Evolutionary conservation across 75 land plant species (phyloP), one percentile per base, ranked within the genome.

Genomic region (Isoetes taiwanensis): DNA sequence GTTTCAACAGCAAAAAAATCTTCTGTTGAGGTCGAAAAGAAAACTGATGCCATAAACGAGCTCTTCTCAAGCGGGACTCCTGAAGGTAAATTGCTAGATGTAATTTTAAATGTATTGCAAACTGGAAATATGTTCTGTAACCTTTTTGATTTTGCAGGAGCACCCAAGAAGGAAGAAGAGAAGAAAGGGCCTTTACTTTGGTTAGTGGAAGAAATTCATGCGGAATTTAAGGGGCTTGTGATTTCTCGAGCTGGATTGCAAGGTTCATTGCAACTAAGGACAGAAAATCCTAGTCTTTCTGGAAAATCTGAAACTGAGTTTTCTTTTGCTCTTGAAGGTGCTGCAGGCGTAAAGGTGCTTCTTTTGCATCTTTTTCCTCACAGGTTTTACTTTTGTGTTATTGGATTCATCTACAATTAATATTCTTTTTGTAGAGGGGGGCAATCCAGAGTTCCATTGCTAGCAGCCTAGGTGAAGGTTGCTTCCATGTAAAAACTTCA

Each of bases 401-500:
- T 11, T 17, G 17, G 16, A 48, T 9, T 11, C 52, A 48, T 30
- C 6, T 32, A 17, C 5, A 14, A 8, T 9, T 24, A 33, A 63
- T 11, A 40, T 43, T 48, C 19, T 24, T 14, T 20, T 14, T 63
- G 64, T 53, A 65, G 69, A 65, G 80, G 32, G 81, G 73, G 40
- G 78, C 73, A 11, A 55, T 89, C 73, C 62, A 69, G 38, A 62
- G 61, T 55, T 57, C 85, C 10, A 21, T 58, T 16, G 74, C 85
- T 20, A 83, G 94, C 53, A 83, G 83, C 43, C 64, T 91, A 2
- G 89, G 88, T 2, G 76, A 78, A 63, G 96, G 96, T 16, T 57
- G 83, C 64, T 91, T 86, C 54, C 95, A 91, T 59, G 80, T 91
- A 10, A 68, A 85, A 16, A 75, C 85, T 23, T 56, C 74, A 39